Base-by-base conservation (phyloP, 805 yeast species). In the Cephaloascus fragrans region DNA sequence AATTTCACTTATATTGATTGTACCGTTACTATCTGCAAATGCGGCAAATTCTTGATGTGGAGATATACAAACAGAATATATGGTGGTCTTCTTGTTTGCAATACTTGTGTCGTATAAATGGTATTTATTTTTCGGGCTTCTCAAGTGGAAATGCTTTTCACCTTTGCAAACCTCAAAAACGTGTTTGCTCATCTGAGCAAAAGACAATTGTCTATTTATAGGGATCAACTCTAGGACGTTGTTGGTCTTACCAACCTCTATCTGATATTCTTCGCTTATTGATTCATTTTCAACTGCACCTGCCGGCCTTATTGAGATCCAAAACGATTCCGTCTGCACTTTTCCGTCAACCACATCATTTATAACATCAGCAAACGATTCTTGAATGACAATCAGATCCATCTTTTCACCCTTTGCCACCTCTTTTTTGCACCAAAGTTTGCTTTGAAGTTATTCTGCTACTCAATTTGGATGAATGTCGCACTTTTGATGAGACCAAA, bases 361-460 rank as follows among this genome's bases (percentile, higher is more conserved):
- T 14, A 73, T 54, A 5, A 66, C 71, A 1, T 68, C 75, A 19
- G 51, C 47, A 41, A 73, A 71, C 5, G 68, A 53, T 3, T 67
- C 58, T 51, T 77, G 81, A 3, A 73, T 56, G n/a, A 57, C 49
- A 14, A 59, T 37, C 16, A 54, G 42, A 19, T 50, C 45, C 55
- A 55, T 53, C 19, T 32, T 32, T 6, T 8, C 18, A 8, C 14
- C 17, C 17, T 8, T n/a, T n/a, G n/a, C n/a, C n/a, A n/a, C n/a
- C n/a, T n/a, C n/a, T n/a, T n/a, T n/a, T n/a, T n/a, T n/a, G n/a
- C n/a, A n/a, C n/a, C n/a, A n/a, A n/a, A n/a, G n/a, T n/a, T n/a
- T n/a, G n/a, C n/a, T n/a, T n/a, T n/a, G n/a, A n/a, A n/a, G n/a
- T n/a, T n/a, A n/a, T n/a, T n/a, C n/a, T n/a, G n/a, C n/a, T n/a